These are phyloP conservation scores for Alternaria arbusti DNA, from an alignment of 2,329 filamentous ascomycete genomes.

Conservation along the genomic window DNA sequence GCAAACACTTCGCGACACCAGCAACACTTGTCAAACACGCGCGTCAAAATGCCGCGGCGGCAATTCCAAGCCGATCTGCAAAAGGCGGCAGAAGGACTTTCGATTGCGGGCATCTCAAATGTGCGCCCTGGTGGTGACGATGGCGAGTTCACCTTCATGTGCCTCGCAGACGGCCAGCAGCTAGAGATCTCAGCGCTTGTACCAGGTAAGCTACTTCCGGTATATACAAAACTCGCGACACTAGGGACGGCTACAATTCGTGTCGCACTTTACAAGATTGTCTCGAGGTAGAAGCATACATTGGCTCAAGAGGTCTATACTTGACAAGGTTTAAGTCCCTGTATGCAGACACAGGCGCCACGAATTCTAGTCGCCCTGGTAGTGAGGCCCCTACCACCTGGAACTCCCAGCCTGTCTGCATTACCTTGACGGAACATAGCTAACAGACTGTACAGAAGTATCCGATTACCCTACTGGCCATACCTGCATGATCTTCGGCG, in stretches of 20 bases:
- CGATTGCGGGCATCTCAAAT: conserved; percentile 58
- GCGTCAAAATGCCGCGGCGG: conserved; percentile 66
- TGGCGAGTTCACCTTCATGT: conserved; percentile 70
- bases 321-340: too few relatives aligned
- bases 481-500: conserved; percentile 63
- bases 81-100: conserved; percentile 46
- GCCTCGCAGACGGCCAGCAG: conserved; percentile 36
- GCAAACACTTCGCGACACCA: background rate
- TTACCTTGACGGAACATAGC: background rate
- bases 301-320: too few relatives aligned
- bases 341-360: background rate
- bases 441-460: conserved; percentile 54
- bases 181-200: conserved; percentile 50
- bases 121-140: conserved; percentile 71
- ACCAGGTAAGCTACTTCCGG: conserved; percentile 27
- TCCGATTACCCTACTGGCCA: conserved; percentile 66
- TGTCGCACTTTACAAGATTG: background rate
- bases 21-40: background rate
- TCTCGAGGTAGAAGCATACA: too few relatives aligned
- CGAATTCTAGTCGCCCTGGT: background rate
- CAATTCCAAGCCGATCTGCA: conserved; percentile 68
- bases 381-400: background rate
- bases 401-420: background rate
- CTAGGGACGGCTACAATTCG: background rate
- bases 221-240: background rate